Evolutionary conservation across 2,329 filamentous ascomycete genomes (phyloP).

Genomic region (Mycocentrospora acerina): DNA sequence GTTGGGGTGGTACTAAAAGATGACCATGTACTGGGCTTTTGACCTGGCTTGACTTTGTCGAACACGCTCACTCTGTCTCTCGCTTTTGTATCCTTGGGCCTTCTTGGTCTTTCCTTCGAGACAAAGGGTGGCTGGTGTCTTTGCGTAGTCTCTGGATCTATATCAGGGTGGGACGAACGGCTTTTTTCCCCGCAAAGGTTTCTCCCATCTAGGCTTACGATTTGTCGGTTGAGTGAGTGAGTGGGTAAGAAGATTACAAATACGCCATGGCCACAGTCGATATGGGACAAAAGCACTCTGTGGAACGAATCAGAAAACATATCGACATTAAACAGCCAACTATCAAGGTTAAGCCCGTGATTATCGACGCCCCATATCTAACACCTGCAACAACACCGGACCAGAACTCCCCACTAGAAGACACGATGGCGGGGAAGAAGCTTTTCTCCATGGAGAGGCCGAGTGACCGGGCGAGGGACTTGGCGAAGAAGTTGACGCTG

Average conservation of each 20-base stretch:
- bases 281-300: slow-evolving; percentile 29
- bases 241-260: no score
- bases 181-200: no score
- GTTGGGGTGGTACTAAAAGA: slow-evolving; percentile 39
- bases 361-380: slow-evolving; percentile 26
- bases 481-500: slow-evolving; percentile 39
- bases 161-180: no score
- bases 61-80: no score
- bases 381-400: slow-evolving; percentile 34
- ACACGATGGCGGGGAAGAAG: slow-evolving; percentile 38
- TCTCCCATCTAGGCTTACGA: no score
- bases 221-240: no score
- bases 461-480: slow-evolving; percentile 36
- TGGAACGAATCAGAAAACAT: slow-evolving; percentile 23
- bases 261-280: slow-evolving; percentile 36
- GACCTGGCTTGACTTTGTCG: no score
- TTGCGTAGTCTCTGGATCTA: no score
- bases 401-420: slow-evolving; percentile 23
- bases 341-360: slow-evolving; percentile 32
- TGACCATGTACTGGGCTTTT: slow-evolving; percentile 37
- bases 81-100: no score
- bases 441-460: slow-evolving; percentile 33
- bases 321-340: slow-evolving; percentile 37
- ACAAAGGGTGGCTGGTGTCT: no score
- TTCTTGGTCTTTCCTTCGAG: slow-evolving; percentile 3